Base-by-base conservation (phyloP, 2,329 filamentous ascomycete species). In the Paecilomyces dactylethromorphus region DNA sequence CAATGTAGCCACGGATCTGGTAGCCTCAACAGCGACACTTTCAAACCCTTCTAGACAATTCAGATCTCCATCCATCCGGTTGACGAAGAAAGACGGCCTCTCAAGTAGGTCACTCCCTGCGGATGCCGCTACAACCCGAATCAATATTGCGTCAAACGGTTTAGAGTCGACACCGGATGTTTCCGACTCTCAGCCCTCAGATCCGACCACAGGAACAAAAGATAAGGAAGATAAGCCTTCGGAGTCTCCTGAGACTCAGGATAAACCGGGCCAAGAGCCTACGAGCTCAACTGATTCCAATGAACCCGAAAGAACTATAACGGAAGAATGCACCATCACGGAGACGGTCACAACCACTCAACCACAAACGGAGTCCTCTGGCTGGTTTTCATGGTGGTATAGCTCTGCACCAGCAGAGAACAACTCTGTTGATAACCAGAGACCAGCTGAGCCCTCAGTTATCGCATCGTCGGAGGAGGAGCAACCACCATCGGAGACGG, bases 101-200 rank as follows among this genome's bases (percentile, higher is more conserved):
- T 78, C 77, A 4, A 76, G 69, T 39, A 73, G 78, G 60, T 79
- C 78, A 12, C 71, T 79, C 29, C 79, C 79, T 12, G 76, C 74
- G 11, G 69, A 74, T 65, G 74, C 73, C 54, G 74, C 76, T 18
- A 80, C 77, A 15, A 80, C 78, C 4, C 71, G 69, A 54, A 67
- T 80, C 55, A 76, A 80, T 63, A 75, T 79, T 56, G 75, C 74
- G 35, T 78, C 76, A 21, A 72, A 76, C 61, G 71, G 72, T 53
- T 72, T 72, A 32, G 64, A 69, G 24, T 73, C 70, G 49, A 68
- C 69, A 52, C 64, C 69, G 21, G 60, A 66, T 55, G 56, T 66
- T 56, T 64, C 65, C n/a, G 58, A 64, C 53, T 52, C 64, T 53
- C 24, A 53, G 50, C 50, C 59, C 22, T 26, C 60, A 56, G 59